Conservation (phyloP, 140 eudicot species). For the Senecio squalidus region DNA sequence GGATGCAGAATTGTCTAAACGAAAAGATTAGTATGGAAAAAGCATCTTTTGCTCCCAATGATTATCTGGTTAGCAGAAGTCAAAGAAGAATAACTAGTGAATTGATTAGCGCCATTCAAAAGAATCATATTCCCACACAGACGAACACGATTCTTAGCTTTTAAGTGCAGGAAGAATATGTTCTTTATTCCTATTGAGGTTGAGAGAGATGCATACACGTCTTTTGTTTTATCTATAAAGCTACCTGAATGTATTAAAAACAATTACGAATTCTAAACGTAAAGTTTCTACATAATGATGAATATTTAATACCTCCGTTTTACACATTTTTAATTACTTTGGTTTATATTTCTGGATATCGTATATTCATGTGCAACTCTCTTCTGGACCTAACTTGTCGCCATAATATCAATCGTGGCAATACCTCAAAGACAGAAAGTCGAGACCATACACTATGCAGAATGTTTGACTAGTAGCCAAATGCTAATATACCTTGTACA, state of each 20-base stretch:
- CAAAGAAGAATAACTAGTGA: constrained; percentile 27
- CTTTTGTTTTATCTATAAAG: constrained; percentile 1
- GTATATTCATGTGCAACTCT: background rate
- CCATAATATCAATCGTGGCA: background rate
- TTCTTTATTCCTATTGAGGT: constrained; percentile 32
- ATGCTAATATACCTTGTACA: constrained; percentile 14
- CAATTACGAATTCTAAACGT: constrained; percentile 15
- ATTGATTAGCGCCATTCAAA: constrained; percentile 12
- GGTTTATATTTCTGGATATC: background rate
- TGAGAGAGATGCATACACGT: background rate
- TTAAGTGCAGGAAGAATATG: constrained; percentile 45
- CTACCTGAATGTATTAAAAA: constrained; percentile 8
- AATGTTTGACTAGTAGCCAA: constrained; percentile 21
- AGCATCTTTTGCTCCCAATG: constrained; percentile 23
- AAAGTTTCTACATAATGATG: background rate
- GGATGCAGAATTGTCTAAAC: constrained; percentile 69
- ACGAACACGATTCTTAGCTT: constrained; percentile 60
- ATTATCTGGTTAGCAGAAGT: constrained; percentile 14
- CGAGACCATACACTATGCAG: constrained; percentile 6
- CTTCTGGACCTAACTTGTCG: constrained; percentile 7
- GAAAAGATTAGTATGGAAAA: constrained; percentile 6
- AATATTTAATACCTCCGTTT: background rate
- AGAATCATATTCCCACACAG: constrained; percentile 23
- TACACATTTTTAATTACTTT: background rate
- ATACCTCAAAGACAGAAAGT: background rate